Conservation (phyloP, 2,329 filamentous ascomycete genomes). For the Orbilia oligospora region DNA sequence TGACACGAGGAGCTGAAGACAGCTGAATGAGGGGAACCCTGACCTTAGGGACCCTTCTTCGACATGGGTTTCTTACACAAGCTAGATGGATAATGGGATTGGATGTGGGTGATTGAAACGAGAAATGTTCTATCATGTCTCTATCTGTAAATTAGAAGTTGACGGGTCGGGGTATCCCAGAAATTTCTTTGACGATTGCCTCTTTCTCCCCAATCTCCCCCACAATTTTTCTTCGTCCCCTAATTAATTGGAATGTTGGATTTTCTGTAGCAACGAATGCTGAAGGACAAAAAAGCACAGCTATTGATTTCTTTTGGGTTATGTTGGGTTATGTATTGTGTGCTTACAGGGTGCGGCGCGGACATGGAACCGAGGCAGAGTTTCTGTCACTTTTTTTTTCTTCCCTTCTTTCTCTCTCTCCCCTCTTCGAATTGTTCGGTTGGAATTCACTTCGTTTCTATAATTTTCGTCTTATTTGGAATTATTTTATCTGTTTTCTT, state of each 20-base stretch:
- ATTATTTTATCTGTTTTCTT: constrained; percentile 1
- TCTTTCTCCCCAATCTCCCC: constrained; percentile 4
- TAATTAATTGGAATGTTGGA: constrained; percentile 26
- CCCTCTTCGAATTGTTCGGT: neutral
- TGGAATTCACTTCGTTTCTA: neutral
- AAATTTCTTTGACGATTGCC: neutral
- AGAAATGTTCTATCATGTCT: neutral
- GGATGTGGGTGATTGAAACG: neutral
- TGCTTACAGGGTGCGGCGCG: neutral
- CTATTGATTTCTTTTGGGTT: neutral
- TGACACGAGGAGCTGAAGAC: neutral
- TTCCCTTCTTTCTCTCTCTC: neutral
- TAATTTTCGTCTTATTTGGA: constrained; percentile 18
- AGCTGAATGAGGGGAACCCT: constrained; percentile 16
- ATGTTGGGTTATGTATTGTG: constrained; percentile 10
- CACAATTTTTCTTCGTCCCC: neutral
- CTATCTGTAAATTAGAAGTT: constrained; percentile 15
- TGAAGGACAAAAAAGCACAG: constrained; percentile 6
- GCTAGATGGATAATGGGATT: neutral
- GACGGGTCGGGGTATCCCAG: neutral
- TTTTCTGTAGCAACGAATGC: constrained; percentile 5
- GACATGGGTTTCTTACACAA: constrained; percentile 4
- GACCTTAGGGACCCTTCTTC: neutral
- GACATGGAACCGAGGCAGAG: neutral
- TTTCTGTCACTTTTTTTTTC: neutral